Conservation (phyloP, 108 stramenopile genomes). For the Conticribra weissflogii region DNA sequence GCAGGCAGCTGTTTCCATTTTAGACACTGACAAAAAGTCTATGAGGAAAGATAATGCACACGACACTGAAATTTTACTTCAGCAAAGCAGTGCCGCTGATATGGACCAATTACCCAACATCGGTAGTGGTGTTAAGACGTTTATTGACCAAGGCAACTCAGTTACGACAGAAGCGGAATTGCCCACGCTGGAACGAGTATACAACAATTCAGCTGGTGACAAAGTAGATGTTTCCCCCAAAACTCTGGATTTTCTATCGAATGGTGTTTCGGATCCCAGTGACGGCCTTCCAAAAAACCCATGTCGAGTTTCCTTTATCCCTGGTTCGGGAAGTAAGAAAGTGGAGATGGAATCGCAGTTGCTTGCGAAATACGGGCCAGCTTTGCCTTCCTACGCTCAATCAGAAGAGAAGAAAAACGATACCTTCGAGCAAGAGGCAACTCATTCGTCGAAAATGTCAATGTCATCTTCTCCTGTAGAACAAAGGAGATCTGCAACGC, state of each 20-base stretch:
- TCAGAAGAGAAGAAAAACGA: neutral
- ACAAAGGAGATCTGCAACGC: neutral
- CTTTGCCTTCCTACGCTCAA: neutral
- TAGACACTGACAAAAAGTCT: constrained; percentile 15
- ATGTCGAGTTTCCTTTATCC: neutral
- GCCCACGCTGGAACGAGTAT: neutral
- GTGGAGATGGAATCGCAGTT: neutral
- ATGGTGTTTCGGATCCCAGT: neutral
- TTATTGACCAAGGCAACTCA: neutral
- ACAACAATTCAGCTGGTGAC: neutral
- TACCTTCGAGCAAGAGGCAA: neutral
- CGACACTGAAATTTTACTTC: constrained; percentile 28
- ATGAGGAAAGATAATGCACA: constrained; percentile 10
- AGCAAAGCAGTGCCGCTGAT: neutral
- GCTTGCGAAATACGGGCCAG: neutral
- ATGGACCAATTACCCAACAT: neutral
- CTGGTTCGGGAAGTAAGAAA: neutral
- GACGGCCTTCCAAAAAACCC: neutral
- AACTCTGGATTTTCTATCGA: neutral
- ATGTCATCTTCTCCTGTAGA: neutral
- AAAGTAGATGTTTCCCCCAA: neutral
- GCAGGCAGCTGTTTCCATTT: constrained; percentile 44
- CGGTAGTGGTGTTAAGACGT: neutral
- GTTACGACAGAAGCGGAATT: neutral
- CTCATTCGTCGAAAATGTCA: too few relatives aligned